These are phyloP conservation scores for Solanum boliviense DNA, from an alignment of 257 asterid genomes.

Conservation along the genomic window DNA sequence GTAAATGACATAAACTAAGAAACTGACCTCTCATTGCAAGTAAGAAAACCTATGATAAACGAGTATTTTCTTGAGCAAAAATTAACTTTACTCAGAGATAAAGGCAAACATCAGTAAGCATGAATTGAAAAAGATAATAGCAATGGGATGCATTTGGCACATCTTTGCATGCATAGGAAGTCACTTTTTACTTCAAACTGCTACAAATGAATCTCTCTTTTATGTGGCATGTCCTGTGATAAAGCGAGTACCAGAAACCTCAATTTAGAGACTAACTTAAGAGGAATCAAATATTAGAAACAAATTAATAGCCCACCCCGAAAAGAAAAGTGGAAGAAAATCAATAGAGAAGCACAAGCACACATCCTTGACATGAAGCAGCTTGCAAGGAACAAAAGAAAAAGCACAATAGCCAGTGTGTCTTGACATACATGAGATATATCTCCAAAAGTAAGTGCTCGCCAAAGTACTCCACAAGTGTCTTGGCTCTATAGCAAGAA, in stretches of 20 bases:
- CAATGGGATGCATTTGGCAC: background rate
- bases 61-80: background rate
- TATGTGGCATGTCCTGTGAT: background rate
- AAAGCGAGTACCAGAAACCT: background rate
- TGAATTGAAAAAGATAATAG: background rate
- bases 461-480: constrained; percentile 68
- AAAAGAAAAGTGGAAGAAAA: background rate
- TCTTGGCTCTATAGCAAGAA: constrained; percentile 54
- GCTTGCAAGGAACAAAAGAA: background rate
- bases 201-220: background rate
- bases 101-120: background rate
- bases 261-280: background rate
- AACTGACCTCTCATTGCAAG: background rate
- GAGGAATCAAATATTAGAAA: background rate
- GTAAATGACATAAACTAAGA: background rate
- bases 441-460: constrained; percentile 48
- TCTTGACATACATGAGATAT: constrained; percentile 45
- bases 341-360: background rate
- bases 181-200: background rate
- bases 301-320: background rate
- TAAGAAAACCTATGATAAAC: background rate
- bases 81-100: background rate
- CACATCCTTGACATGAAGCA: background rate
- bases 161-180: background rate
- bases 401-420: background rate